Evolutionary conservation across 2,329 filamentous ascomycete genomes (phyloP), one percentile per base, ranked within the genome.

Genomic region (Fusarium sp.): DNA sequence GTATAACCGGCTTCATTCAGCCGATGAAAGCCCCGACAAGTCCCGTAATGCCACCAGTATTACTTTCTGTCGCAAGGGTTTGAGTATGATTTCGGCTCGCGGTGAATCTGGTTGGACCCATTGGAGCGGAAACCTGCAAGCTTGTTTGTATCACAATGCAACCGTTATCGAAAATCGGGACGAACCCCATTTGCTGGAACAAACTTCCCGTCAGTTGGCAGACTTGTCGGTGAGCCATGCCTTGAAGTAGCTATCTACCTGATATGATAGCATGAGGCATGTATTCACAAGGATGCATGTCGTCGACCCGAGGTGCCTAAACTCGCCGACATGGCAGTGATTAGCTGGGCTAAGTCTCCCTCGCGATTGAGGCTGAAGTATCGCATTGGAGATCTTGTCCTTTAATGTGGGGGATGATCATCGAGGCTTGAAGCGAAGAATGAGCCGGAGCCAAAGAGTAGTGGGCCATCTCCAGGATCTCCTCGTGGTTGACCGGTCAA

Each of bases 341-440:
- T 65, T 55, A 41, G 55, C 50, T 56, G 50, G 36, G 30, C 31
- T 59, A 61, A 58, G 58, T 61, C 56, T 42, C 60, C 31, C 38
- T 47, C 42, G n/a, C 36, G 26, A 61, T 62, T 69, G 62, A 77
- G 74, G 75, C 75, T 77, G 75, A 77, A 75, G 69, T 68, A 26
- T 53, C 55, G 45, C 55, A 67, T 65, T 64, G 67, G 66, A 58
- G 71, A 70, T 74, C 62, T 44, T 62, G 44, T 36, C 24, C 48
- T 56, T 68, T 50, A 41, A 69, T 75, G 75, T 74, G 75, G 75
- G 75, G 72, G 75, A 77, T 74, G 68, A 76, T 69, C 65, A 71
- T 47, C 59, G 47, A 71, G 58, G 61, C 59, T 57, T 53, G 44
- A 62, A 65, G 48, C 47, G 55, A 65, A 54, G 50, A 60, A 58